These are phyloP conservation scores for Yamadazyma atlantica DNA, from an alignment of 1,139 yeast species.

Conservation along the genomic window DNA sequence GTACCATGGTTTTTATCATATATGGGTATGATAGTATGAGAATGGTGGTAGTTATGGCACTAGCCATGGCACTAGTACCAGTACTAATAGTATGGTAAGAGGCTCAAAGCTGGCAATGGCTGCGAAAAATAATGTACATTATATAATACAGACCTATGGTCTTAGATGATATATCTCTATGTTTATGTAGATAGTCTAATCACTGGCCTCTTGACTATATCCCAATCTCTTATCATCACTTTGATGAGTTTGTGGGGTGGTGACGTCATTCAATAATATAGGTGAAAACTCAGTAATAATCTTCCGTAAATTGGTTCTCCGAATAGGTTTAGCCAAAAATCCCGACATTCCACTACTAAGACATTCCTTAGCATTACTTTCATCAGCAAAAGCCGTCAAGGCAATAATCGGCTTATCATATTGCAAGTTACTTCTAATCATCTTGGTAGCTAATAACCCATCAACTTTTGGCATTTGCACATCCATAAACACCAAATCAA, in stretches of 20 bases:
- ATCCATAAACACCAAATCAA: slow-evolving; percentile 88
- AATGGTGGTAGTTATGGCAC: no score
- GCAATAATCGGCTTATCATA: slow-evolving; percentile 84
- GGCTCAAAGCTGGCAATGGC: no score
- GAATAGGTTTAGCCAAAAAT: slow-evolving; percentile 83
- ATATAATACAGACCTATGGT: no score
- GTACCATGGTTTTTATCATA: no score
- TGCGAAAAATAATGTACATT: not conserved
- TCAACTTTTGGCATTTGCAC: slow-evolving; percentile 95
- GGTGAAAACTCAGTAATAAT: slow-evolving; percentile 49
- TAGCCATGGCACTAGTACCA: no score
- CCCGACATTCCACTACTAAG: slow-evolving; percentile 84
- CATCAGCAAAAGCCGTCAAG: slow-evolving; percentile 91
- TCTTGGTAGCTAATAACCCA: slow-evolving; percentile 78
- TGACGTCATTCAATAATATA: slow-evolving; percentile 23
- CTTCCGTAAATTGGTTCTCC: slow-evolving; percentile 63
- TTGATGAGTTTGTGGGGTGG: slow-evolving; percentile 27
- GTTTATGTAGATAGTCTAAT: no score
- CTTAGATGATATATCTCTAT: no score
- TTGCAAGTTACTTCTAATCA: slow-evolving; percentile 64
- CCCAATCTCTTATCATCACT: slow-evolving; percentile 19
- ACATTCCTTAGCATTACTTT: slow-evolving; percentile 77
- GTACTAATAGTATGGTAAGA: no score
- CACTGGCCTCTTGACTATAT: no score
- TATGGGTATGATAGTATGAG: no score